Conservation (phyloP, 371 early-diverging fungal genomes). For the Chytridium lagenaria region DNA sequence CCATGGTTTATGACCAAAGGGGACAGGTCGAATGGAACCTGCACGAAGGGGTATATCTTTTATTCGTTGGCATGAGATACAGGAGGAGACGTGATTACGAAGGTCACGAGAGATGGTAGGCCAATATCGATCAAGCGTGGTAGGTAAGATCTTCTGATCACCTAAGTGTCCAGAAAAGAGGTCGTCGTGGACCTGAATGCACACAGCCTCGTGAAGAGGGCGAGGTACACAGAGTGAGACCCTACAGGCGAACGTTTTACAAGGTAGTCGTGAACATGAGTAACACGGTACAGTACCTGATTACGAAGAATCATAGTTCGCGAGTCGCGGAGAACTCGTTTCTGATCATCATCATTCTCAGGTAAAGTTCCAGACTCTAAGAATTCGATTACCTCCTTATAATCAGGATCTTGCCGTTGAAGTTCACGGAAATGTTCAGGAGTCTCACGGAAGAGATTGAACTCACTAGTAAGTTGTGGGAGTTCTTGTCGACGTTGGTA, state of each 20-base stretch:
- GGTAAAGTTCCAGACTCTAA: background rate
- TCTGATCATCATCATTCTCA: background rate
- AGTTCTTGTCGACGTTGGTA: no score
- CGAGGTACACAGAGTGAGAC: constrained; percentile 24
- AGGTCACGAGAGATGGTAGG: constrained; percentile 13
- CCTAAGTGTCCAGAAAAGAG: constrained; percentile 23
- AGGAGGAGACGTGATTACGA: background rate
- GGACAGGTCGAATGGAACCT: constrained; percentile 22
- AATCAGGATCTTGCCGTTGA: constrained; percentile 16
- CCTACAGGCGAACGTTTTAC: constrained; percentile 6
- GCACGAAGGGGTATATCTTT: background rate
- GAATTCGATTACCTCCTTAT: constrained; percentile 4
- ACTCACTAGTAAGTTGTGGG: no score
- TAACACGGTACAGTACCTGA: constrained; percentile 7
- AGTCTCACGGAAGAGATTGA: background rate
- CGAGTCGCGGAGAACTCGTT: background rate
- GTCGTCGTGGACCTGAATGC: constrained; percentile 23
- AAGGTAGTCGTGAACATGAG: background rate
- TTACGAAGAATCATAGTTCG: constrained; percentile 17
- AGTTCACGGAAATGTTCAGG: constrained; percentile 3
- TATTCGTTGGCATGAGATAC: constrained; percentile 13
- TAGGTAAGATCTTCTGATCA: background rate
- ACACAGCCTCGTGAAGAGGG: background rate
- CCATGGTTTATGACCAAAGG: constrained; percentile 16
- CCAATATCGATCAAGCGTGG: constrained; percentile 23